phyloP scores from a whole-genome alignment of 108 stramenopile species.

The Pseudonitzschia multiseries region DNA sequence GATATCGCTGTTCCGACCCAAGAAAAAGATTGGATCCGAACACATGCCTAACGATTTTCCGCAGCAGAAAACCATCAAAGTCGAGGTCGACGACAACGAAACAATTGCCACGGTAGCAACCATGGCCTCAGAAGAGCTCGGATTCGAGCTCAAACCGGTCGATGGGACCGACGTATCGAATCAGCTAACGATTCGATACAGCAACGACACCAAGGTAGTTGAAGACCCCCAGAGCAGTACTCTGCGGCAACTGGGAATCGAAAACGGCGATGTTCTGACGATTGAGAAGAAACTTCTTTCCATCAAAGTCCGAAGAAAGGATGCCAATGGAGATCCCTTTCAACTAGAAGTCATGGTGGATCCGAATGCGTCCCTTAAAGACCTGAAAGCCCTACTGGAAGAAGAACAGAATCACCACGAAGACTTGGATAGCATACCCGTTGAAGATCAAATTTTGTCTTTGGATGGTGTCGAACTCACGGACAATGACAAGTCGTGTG shows the following conservation, averaged over 20 bases:
- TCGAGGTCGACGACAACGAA: background rate
- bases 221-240: background rate
- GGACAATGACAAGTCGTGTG: slow-evolving; percentile 20
- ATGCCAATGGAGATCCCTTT: slow-evolving; percentile 14
- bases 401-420: slow-evolving; percentile 30
- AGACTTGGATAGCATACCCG: slow-evolving; percentile 16
- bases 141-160: background rate
- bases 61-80: background rate
- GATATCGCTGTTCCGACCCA: background rate
- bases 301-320: background rate
- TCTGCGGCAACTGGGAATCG: slow-evolving; percentile 6
- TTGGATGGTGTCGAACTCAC: slow-evolving; percentile 14
- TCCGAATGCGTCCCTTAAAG: background rate
- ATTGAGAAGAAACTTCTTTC: background rate
- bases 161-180: background rate
- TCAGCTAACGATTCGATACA: slow-evolving; percentile 7
- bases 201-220: background rate
- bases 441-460: slow-evolving; percentile 22
- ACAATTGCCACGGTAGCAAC: background rate
- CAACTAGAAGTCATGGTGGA: background rate
- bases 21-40: background rate
- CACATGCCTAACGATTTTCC: background rate
- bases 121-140: background rate
- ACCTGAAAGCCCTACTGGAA: slow-evolving; percentile 9
- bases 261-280: slow-evolving; percentile 23